Conservation (phyloP, 2,329 filamentous ascomycete species). For the Diaporthe sp. region DNA sequence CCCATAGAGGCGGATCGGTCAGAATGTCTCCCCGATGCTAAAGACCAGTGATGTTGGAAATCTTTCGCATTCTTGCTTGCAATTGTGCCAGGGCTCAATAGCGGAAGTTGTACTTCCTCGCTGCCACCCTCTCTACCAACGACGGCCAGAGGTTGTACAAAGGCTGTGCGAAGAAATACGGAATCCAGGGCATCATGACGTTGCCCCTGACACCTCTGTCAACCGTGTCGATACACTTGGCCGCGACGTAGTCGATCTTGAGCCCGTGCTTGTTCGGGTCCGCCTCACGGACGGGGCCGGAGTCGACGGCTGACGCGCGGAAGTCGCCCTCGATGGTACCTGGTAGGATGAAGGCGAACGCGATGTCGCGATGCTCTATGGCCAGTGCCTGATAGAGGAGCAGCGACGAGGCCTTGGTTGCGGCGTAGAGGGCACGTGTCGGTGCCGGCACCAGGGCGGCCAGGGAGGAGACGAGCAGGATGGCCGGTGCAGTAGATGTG, state of each 20-base stretch:
- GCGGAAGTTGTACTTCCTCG: conserved; percentile 50
- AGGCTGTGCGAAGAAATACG: conserved; percentile 48
- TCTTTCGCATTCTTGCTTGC: fast-evolving
- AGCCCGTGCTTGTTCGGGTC: conserved; percentile 49
- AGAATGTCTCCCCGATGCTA: fast-evolving
- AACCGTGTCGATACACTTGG: conserved; percentile 48
- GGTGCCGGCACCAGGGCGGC: conserved; percentile 50
- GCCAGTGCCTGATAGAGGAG: conserved; percentile 51
- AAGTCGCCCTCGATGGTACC: conserved; percentile 53
- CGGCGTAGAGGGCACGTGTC: conserved; percentile 51
- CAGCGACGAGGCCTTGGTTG: conserved; percentile 51
- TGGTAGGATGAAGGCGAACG: conserved; percentile 49
- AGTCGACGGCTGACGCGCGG: conserved; percentile 51
- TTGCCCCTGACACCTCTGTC: conserved; percentile 46
- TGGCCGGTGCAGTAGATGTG: conserved; percentile 45
- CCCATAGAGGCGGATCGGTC: not conserved
- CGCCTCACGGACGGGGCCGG: conserved; percentile 43
- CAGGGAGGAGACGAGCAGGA: conserved; percentile 38
- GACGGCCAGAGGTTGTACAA: conserved; percentile 50
- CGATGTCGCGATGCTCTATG: conserved; percentile 50
- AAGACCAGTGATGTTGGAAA: not conserved
- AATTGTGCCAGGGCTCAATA: not conserved
- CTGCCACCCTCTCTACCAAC: conserved; percentile 48
- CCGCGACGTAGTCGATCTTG: conserved; percentile 49
- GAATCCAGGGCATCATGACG: conserved; percentile 50